Evolutionary conservation across 129 eudicot species (phyloP), one percentile per base, ranked within the genome.

Genomic region (Silybum marianum): DNA sequence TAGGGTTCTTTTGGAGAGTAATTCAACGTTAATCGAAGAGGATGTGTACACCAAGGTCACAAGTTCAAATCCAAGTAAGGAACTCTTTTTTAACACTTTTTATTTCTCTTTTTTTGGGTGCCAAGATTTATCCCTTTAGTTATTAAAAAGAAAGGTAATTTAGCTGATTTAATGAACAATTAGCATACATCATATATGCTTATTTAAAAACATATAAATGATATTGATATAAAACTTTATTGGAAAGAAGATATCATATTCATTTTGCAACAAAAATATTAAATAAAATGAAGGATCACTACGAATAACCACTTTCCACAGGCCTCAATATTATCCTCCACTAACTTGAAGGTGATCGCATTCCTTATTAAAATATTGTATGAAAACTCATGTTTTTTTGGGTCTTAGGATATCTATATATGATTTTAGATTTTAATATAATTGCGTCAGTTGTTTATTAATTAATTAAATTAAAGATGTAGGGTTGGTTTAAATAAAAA

Each of bases 261-360:
- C 9, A 2, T 16, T 16, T 51, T 51, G 63, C 8, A 58, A 1
- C 66, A 77, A 65, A 25, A 22, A 13, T 16, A 63, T 78, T 22
- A 42, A 66, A 26, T 40, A 25, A 40, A 9, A 78, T 40, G 19
- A 24, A 78, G 77, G 83, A 79, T 79, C 58, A 46, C 83, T 34
- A 69, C 30, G 48, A 48, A 51, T 79, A 48, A 51, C 36, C 34
- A 79, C 83, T 79, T 79, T 70, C 14, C 23, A 51, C 51, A 60
- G 19, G 7, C 66, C 67, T 46, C 44, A 11, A 69, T 68, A 11
- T 42, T 40, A 78, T 78, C 75, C 46, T 46, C 70, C 77, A 79
- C 76, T 69, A 25, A 78, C 68, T 79, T 79, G 22, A 79, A 70
- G 76, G 21, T 79, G 19, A 79, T 79, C 38, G 13, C 34, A 30